Conservation (phyloP, 352 stramenopile species). For the Pythium oligandrum region DNA sequence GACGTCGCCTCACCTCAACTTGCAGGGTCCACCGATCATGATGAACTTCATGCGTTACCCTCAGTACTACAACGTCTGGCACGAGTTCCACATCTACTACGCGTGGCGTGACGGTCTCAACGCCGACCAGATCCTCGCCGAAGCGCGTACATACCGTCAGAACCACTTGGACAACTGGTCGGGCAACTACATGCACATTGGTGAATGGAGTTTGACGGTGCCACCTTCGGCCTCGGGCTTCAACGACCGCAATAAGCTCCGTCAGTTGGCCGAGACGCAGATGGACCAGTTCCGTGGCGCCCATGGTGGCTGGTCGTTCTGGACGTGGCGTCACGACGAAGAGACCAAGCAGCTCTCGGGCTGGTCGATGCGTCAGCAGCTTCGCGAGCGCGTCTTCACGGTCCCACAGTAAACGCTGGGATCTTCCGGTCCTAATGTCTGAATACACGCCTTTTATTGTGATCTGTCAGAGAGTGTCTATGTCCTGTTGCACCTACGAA, state of each 20-base stretch:
- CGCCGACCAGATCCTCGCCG: conserved; percentile 9
- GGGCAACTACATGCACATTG: conserved; percentile 18
- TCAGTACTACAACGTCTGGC: conserved; percentile 10
- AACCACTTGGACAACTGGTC: conserved; percentile 6
- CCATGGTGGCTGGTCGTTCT: conserved; percentile 20
- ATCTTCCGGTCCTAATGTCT: no score
- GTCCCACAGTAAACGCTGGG: background rate
- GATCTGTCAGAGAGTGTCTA: no score
- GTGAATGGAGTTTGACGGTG: conserved; percentile 17
- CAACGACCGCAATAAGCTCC: conserved; percentile 2
- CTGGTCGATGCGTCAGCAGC: conserved; percentile 17
- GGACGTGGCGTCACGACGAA: conserved; percentile 22
- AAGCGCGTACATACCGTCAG: background rate
- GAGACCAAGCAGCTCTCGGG: conserved; percentile 3
- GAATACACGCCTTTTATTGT: no score
- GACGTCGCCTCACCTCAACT: conserved; percentile 3
- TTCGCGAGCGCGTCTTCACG: conserved; percentile 4
- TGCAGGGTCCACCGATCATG: conserved; percentile 6
- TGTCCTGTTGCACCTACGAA: no score
- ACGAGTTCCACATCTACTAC: conserved; percentile 13
- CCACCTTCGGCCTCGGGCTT: conserved; percentile 7
- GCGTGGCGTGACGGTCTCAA: conserved; percentile 4
- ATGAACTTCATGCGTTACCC: conserved; percentile 8
- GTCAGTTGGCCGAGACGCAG: conserved; percentile 13
- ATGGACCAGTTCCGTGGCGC: conserved; percentile 18